Percentiles rank a stretch among this genome's conserved stretches.
phyloP scores from a whole-genome alignment of 148 eudicot species.

The Rhododendron vialii region DNA sequence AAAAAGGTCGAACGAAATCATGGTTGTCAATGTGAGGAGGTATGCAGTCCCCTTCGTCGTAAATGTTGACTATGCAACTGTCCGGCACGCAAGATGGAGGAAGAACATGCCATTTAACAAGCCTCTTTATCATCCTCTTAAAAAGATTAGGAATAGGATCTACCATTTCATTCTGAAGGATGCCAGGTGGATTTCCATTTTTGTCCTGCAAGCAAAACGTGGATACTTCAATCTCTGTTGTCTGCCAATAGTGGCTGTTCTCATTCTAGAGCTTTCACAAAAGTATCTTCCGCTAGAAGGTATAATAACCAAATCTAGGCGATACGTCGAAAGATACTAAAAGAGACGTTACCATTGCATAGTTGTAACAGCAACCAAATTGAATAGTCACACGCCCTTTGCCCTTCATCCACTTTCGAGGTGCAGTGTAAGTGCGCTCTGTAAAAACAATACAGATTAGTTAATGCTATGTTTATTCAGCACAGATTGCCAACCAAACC shows the following conservation, averaged over 20 bases:
- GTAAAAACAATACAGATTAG: slow-evolving; percentile 18
- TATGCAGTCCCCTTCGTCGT: slow-evolving; percentile 92
- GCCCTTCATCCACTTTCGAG: slow-evolving; percentile 94
- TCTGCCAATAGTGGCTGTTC: neutral
- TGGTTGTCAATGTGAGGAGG: slow-evolving; percentile 98
- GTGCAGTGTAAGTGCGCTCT: slow-evolving; percentile 86
- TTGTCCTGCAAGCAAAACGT: slow-evolving; percentile 59
- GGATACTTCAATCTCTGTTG: neutral
- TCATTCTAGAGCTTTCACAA: neutral
- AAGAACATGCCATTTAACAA: slow-evolving; percentile 83
- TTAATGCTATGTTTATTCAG: neutral
- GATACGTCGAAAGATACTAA: neutral
- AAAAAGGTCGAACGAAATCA: slow-evolving; percentile 91
- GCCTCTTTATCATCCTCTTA: slow-evolving; percentile 77
- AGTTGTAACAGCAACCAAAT: slow-evolving; percentile 85
- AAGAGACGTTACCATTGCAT: slow-evolving; percentile 45
- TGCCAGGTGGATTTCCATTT: slow-evolving; percentile 89
- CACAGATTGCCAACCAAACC: neutral
- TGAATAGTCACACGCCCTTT: slow-evolving; percentile 94
- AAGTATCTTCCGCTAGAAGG: neutral
- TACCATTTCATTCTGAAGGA: slow-evolving; percentile 55
- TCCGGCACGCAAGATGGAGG: slow-evolving; percentile 92
- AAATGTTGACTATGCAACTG: slow-evolving; percentile 92
- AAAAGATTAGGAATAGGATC: slow-evolving; percentile 83
- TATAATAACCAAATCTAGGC: neutral